Evolutionary conservation across 1,139 yeast species (phyloP).

Genomic region (Yamadazyma songkhlaensis): DNA sequence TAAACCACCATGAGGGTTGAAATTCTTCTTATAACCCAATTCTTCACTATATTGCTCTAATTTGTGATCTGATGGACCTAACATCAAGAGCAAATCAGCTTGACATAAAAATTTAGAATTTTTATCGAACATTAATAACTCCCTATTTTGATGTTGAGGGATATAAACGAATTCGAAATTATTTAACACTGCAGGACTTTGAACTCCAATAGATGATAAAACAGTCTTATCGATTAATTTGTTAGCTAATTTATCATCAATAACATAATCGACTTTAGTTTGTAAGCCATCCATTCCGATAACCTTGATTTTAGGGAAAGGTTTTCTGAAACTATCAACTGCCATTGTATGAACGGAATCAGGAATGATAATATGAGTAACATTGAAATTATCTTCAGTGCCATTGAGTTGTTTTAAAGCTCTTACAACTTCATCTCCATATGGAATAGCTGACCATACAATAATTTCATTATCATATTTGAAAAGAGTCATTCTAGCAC

Average conservation of each 20-base stretch:
- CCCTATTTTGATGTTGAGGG: constrained; percentile 54
- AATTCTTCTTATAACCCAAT: constrained; percentile 31
- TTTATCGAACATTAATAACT: constrained; percentile 49
- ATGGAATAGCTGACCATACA: constrained; percentile 64
- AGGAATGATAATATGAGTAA: constrained; percentile 48
- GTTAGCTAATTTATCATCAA: constrained; percentile 27
- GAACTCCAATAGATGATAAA: constrained; percentile 25
- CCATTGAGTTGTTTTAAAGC: constrained; percentile 36
- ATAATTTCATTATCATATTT: constrained; percentile 37
- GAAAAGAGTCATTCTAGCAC: constrained; percentile 58
- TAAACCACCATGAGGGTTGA: constrained; percentile 40
- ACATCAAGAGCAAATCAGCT: constrained; percentile 57
- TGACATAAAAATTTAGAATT: constrained; percentile 46
- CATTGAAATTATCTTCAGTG: constrained; percentile 26
- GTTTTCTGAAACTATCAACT: constrained; percentile 48
- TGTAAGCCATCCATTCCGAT: constrained; percentile 47
- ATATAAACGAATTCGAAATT: constrained; percentile 55
- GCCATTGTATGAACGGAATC: constrained; percentile 57
- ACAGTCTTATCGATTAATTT: constrained; percentile 21
- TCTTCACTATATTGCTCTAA: constrained; percentile 42
- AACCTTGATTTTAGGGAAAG: constrained; percentile 46
- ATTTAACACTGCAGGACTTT: constrained; percentile 24
- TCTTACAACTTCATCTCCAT: constrained; percentile 42
- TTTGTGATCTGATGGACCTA: constrained; percentile 26
- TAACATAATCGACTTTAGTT: constrained; percentile 29